Conservation (phyloP, 495 filamentous ascomycete genomes). For the Neurospora tetrasperma region DNA sequence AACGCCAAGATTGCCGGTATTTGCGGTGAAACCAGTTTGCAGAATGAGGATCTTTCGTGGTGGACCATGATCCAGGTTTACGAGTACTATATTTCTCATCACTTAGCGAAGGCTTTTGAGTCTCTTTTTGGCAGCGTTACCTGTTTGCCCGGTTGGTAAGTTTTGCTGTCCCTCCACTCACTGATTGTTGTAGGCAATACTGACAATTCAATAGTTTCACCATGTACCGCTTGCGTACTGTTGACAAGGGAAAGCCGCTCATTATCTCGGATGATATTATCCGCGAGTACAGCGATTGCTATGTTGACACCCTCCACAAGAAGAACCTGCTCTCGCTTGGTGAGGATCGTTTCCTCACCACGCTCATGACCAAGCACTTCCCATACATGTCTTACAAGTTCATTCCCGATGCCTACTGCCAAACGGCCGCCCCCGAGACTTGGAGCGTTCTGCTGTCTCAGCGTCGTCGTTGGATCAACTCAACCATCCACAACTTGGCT, state of each 20-base stretch:
- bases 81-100: conserved; percentile 95
- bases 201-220: conserved; percentile 62
- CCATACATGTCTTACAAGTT: conserved; percentile 95
- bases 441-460: conserved; percentile 92
- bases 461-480: conserved; percentile 97
- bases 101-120: conserved; percentile 89
- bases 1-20: conserved; percentile 95
- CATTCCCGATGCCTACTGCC: conserved; percentile 81
- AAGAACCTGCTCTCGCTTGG: conserved; percentile 94
- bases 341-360: conserved; percentile 96
- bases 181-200: conserved; percentile 5
- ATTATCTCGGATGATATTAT: conserved; percentile 85
- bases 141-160: conserved; percentile 96
- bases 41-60: conserved; percentile 90
- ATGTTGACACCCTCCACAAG: conserved; percentile 94
- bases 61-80: conserved; percentile 99
- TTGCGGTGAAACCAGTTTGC: conserved; percentile 91
- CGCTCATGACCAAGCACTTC: conserved; percentile 96
- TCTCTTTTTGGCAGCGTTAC: conserved; percentile 92
- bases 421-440: conserved; percentile 84
- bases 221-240: conserved; percentile 95
- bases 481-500: conserved; percentile 88
- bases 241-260: conserved; percentile 81
- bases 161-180: conserved; percentile 10
- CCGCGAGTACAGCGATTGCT: conserved; percentile 73